Percentiles rank a stretch among this genome's conserved stretches.
Conservation (phyloP, 805 yeast genomes). For the Candida tibetensis region DNA sequence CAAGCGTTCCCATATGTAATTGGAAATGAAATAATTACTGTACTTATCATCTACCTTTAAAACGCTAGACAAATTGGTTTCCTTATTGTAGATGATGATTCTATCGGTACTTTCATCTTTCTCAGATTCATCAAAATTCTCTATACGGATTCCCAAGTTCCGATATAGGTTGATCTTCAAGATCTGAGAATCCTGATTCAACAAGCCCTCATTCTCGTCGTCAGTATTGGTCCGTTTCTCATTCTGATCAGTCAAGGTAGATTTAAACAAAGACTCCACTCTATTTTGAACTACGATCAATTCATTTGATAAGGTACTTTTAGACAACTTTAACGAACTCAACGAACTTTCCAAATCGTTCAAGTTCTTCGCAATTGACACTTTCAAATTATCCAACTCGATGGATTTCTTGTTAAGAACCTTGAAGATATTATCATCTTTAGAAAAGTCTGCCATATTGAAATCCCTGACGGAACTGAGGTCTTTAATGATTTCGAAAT, state of each 20-base stretch:
- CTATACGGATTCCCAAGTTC: slow-evolving; percentile 55
- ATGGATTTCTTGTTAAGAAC: slow-evolving; percentile 25
- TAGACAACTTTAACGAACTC: slow-evolving; percentile 28
- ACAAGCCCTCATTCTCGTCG: slow-evolving; percentile 24
- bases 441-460: slow-evolving; percentile 12
- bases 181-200: slow-evolving; percentile 42
- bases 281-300: slow-evolving; percentile 30
- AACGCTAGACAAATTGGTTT: slow-evolving; percentile 45
- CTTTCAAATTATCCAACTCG: slow-evolving; percentile 45
- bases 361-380: slow-evolving; percentile 50
- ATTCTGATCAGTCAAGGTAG: slow-evolving; percentile 24
- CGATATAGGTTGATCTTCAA: slow-evolving; percentile 60
- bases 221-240: slow-evolving; percentile 16
- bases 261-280: slow-evolving; percentile 6
- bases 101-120: slow-evolving; percentile 29
- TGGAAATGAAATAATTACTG: slow-evolving; percentile 67
- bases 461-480: slow-evolving; percentile 20
- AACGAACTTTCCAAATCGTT: slow-evolving; percentile 48
- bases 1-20: slow-evolving; percentile 74
- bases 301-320: slow-evolving; percentile 36
- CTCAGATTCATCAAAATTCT: slow-evolving; percentile 21
- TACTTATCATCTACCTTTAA: slow-evolving; percentile 53
- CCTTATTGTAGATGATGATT: slow-evolving; percentile 49
- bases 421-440: slow-evolving; percentile 24
- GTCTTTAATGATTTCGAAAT: slow-evolving; percentile 14